Percentiles rank a stretch among this genome's conserved stretches.
phyloP scores from a whole-genome alignment of 2,329 filamentous ascomycete species.

The Apiospora aurea region DNA sequence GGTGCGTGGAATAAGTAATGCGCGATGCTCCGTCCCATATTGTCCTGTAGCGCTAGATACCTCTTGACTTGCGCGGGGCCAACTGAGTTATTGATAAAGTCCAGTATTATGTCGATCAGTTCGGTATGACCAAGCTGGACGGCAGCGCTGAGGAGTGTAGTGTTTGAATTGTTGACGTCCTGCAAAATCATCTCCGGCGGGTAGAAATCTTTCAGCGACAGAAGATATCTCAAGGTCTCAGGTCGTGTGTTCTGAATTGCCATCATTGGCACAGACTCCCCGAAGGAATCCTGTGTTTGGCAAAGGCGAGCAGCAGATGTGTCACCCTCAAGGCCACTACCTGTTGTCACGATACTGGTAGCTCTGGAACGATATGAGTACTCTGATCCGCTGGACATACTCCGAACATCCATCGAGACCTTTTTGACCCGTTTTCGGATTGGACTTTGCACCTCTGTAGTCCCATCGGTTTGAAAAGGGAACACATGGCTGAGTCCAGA shows the following conservation, averaged over 20 bases:
- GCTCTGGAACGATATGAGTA: conserved; percentile 83
- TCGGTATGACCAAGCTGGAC: conserved; percentile 82
- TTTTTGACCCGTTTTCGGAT: conserved; percentile 69
- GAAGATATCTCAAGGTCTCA: conserved; percentile 78
- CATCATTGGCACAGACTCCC: conserved; percentile 91
- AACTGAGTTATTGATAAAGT: conserved; percentile 68
- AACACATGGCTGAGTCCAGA: conserved; percentile 83
- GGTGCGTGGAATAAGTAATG: conserved; percentile 97
- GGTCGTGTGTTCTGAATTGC: conserved; percentile 76
- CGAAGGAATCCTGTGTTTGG: conserved; percentile 72
- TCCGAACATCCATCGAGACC: conserved; percentile 89
- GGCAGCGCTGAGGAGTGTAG: conserved; percentile 87
- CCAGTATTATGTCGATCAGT: conserved; percentile 77
- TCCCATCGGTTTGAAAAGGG: conserved; percentile 76
- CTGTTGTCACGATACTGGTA: conserved; percentile 76
- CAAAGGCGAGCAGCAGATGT: conserved; percentile 81
- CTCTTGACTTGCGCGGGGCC: conserved; percentile 62
- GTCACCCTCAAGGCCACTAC: conserved; percentile 81
- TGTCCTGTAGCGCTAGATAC: conserved; percentile 81
- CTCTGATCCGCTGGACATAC: conserved; percentile 85
- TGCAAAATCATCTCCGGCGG: conserved; percentile 74
- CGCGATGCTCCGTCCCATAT: conserved; percentile 86
- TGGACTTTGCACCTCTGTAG: conserved; percentile 42
- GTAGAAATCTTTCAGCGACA: conserved; percentile 80
- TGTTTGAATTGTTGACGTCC: conserved; percentile 89